phyloP scores from a whole-genome alignment of 2,329 filamentous ascomycete species.

The Acrocalymma vagum region DNA sequence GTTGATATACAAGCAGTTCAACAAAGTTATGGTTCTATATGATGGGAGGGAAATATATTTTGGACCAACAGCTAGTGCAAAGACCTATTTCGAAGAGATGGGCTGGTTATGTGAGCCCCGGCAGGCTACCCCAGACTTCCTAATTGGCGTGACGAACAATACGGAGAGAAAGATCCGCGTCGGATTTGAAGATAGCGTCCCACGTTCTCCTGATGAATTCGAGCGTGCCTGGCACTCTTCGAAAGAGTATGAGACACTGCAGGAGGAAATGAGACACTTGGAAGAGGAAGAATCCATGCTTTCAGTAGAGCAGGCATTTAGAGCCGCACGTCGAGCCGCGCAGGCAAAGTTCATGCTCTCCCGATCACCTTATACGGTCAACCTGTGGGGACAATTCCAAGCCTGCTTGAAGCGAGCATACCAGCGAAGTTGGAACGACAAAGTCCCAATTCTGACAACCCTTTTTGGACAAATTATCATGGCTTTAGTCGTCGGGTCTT shows the following conservation, averaged over 20 bases:
- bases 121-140: slow-evolving; percentile 75
- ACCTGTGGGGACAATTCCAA: slow-evolving; percentile 49
- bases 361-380: slow-evolving; percentile 64
- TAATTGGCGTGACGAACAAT: slow-evolving; percentile 71
- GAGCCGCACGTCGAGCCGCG: slow-evolving; percentile 47
- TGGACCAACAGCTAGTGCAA: slow-evolving; percentile 67
- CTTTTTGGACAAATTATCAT: slow-evolving; percentile 59
- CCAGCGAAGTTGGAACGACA: slow-evolving; percentile 20
- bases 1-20: slow-evolving; percentile 55
- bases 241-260: slow-evolving; percentile 47
- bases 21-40: slow-evolving; percentile 49
- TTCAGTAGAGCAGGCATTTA: slow-evolving; percentile 39
- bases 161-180: slow-evolving; percentile 46
- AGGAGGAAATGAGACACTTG: slow-evolving; percentile 50
- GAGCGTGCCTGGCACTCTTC: slow-evolving; percentile 55
- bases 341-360: slow-evolving; percentile 46
- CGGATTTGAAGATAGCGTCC: slow-evolving; percentile 50
- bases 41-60: slow-evolving; percentile 75
- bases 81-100: slow-evolving; percentile 70
- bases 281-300: slow-evolving; percentile 52
- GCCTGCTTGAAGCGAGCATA: slow-evolving; percentile 17
- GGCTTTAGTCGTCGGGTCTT: slow-evolving; percentile 65
- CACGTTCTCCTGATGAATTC: slow-evolving; percentile 55
- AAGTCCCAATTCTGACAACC: slow-evolving; percentile 10
- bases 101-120: slow-evolving; percentile 65